Conservation (phyloP, 306 rosid genomes). For the Dalbergia cochinchinensis region DNA sequence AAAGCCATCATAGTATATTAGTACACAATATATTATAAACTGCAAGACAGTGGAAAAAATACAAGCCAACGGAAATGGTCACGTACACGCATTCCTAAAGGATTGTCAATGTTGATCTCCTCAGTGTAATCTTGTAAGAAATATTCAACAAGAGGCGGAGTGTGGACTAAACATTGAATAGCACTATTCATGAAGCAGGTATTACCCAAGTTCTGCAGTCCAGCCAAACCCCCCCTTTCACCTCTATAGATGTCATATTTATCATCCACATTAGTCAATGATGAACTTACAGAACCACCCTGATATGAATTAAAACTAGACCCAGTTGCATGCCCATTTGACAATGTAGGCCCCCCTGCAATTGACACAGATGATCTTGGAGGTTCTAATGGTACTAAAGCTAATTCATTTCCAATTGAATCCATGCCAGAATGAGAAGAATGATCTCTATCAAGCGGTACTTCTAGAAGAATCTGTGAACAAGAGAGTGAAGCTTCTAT, state of each 20-base stretch:
- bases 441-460: slow-evolving; percentile 51
- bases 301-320: slow-evolving; percentile 63
- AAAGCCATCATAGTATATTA: slow-evolving; percentile 21
- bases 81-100: slow-evolving; percentile 96
- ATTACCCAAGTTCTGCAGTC: slow-evolving; percentile 97
- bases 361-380: slow-evolving; percentile 81
- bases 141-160: slow-evolving; percentile 85
- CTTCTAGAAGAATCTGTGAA: slow-evolving; percentile 87
- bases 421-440: slow-evolving; percentile 62
- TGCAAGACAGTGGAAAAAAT: slow-evolving; percentile 3
- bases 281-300: slow-evolving; percentile 69
- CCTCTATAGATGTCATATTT: slow-evolving; percentile 62
- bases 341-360: slow-evolving; percentile 92
- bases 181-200: slow-evolving; percentile 99
- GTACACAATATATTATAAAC: slow-evolving; percentile 23
- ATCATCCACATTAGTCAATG: slow-evolving; percentile 69
- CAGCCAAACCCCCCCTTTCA: slow-evolving; percentile 90
- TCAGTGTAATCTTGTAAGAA: slow-evolving; percentile 91
- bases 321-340: slow-evolving; percentile 85
- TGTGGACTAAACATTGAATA: slow-evolving; percentile 93
- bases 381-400: slow-evolving; percentile 91
- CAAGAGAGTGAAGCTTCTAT: slow-evolving; percentile 48
- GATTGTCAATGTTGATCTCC: slow-evolving; percentile 93
- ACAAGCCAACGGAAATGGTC: slow-evolving; percentile 41
- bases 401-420: slow-evolving; percentile 86